These are phyloP conservation scores for Acacia confusa DNA, from an alignment of 306 rosid genomes.

Conservation along the genomic window DNA sequence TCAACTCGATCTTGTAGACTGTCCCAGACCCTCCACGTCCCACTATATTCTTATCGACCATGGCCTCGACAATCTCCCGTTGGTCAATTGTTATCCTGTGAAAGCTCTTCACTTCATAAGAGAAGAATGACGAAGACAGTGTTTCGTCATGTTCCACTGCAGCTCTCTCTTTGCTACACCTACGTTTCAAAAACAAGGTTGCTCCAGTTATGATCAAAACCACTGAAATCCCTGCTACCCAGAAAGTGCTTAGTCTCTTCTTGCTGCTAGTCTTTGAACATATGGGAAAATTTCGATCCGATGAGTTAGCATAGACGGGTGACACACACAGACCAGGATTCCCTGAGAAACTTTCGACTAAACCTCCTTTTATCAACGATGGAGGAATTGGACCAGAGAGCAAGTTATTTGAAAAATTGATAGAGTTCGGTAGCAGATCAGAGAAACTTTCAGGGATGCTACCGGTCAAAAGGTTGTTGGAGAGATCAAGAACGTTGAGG, in stretches of 20 bases:
- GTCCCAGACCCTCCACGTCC: conserved; percentile 97
- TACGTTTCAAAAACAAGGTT: conserved; percentile 59
- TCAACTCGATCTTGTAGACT: conserved; percentile 75
- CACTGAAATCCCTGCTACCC: conserved; percentile 69
- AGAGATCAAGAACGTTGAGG: conserved; percentile 92
- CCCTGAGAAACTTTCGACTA: conserved; percentile 83
- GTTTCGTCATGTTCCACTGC: conserved; percentile 69
- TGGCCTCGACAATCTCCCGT: conserved; percentile 63
- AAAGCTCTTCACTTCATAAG: conserved; percentile 82
- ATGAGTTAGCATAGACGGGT: conserved; percentile 47
- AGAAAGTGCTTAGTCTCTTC: conserved; percentile 62
- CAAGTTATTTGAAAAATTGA: conserved; percentile 78
- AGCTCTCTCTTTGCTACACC: conserved; percentile 54
- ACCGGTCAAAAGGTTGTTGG: conserved; percentile 76
- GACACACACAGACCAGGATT: conserved; percentile 78
- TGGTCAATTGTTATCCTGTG: conserved; percentile 77
- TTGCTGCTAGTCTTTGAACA: conserved; percentile 47
- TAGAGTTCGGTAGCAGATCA: conserved; percentile 71
- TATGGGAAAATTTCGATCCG: conserved; percentile 52
- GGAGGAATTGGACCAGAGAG: conserved; percentile 89
- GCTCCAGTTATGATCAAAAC: conserved; percentile 66
- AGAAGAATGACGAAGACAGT: conserved; percentile 58
- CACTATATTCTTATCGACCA: conserved; percentile 86
- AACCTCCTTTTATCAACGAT: conserved; percentile 72
- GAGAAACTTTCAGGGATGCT: conserved; percentile 82